Evolutionary conservation across 441 rosid genomes (phyloP), one percentile per base, ranked within the genome.

Genomic region (Daphne laureola): DNA sequence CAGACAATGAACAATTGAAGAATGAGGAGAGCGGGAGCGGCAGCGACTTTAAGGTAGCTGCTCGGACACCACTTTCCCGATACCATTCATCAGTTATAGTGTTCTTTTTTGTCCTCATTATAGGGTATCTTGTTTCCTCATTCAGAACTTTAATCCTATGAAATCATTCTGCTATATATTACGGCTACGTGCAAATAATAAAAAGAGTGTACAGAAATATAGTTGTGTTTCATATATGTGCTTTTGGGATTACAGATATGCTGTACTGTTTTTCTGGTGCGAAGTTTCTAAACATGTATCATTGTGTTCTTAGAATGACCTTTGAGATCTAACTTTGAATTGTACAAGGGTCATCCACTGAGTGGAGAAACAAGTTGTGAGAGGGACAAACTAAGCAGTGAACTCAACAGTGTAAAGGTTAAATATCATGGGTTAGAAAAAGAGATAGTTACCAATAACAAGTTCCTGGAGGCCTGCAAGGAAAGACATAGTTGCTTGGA

Each of bases 41-140:
- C 64, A 68, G 74, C 76, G 42, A 73, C 41, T 48, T 67, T 73
- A 72, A 87, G 98, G 98, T 91, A 91, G 93, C 81, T 71, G 76
- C 78, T 72, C 78, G 74, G 81, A 63, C 85, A 81, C 75, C 44
- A 69, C 63, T 69, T 43, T 66, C 81, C 66, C 71, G 78, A 74
- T 80, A 67, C 67, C 64, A 62, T 69, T 55, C 67, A 55, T 71
- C 72, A 38, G n/a, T 83, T 48, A 55, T 84, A 41, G 41, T 79
- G 57, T 42, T 82, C 12, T 60, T 80, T 57, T 72, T 62, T 8
- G 6, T 71, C 57, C 57, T 86, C 61, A 51, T 79, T 56, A 49
- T 83, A 46, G 92, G 84, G 57, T 81, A 67, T 68, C 56, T 78
- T 65, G 61, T 57, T 67, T 67, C 68, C 54, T 65, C 71, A 57